Base-by-base conservation (phyloP, 257 asterid genomes). In the Oldenlandia corymbosa region DNA sequence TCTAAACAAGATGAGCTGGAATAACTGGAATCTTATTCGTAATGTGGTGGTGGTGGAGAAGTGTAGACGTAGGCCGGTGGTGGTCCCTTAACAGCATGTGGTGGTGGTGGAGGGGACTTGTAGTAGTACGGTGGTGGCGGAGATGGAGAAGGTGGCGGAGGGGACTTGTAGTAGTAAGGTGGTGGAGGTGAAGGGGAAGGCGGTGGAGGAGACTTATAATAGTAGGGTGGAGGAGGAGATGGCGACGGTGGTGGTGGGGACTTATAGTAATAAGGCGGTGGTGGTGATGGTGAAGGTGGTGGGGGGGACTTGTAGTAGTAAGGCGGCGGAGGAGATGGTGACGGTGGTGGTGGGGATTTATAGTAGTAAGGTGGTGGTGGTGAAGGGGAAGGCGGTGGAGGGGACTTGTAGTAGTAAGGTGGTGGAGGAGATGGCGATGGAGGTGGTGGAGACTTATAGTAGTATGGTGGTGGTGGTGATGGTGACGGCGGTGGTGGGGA, bases 181-280 rank as follows among this genome's bases (percentile, higher is more conserved):
- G 81, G 80, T 0, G 76, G 80, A 3, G 69, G 71, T 0, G n/a
- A n/a, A n/a, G n/a, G n/a, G n/a, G n/a, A n/a, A n/a, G n/a, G n/a
- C n/a, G 79, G 75, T 2, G 79, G 75, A 0, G 72, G 74, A 0
- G 72, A 67, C 36, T 62, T 61, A 64, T 84, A 79, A 58, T 84
- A 77, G 58, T 83, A 82, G 0, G 96, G 90, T 3, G 80, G 2
- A 0, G 86, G 91, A 36, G 65, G 74, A 7, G 84, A 85, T 5
- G 84, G 86, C 73, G 77, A 66, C 0, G 73, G 69, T 0, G 73
- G 80, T 0, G 77, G 76, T 0, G 82, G 78, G 0, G 75, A 66
- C 0, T 66, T 60, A 47, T 73, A 69, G 5, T 64, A 37, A 8
- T 73, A 73, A 0, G 79, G 73, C 0, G 81, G 80, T 0, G 76